A percentile compares a stretch with the other conserved stretches of the same genome.
These are phyloP conservation scores for Rhododendron griersonianum DNA, from an alignment of 148 eudicot species.

Conservation along the genomic window DNA sequence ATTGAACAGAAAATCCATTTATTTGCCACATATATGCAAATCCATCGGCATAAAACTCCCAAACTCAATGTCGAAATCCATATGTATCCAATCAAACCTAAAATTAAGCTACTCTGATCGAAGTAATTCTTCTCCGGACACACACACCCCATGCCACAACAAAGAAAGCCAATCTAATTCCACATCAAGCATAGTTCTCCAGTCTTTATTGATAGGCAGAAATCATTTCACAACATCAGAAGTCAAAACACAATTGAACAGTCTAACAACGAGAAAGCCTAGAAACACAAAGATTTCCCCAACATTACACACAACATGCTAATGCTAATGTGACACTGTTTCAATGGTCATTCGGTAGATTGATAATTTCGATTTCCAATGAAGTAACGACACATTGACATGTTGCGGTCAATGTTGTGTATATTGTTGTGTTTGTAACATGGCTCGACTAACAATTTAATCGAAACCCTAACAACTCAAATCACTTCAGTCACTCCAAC, in stretches of 20 bases:
- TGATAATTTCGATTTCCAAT: too few relatives aligned
- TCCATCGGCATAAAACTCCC: not conserved
- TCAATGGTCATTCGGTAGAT: too few relatives aligned
- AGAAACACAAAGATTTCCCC: too few relatives aligned
- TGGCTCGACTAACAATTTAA: too few relatives aligned
- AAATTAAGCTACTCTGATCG: not conserved
- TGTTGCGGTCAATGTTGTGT: too few relatives aligned
- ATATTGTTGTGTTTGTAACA: too few relatives aligned
- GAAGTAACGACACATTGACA: too few relatives aligned
- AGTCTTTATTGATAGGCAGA: not conserved
- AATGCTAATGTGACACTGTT: too few relatives aligned
- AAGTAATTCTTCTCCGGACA: not conserved
- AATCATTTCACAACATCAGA: not conserved
- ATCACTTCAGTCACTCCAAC: conserved; percentile 37
- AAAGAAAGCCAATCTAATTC: not conserved
- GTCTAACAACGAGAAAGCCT: too few relatives aligned
- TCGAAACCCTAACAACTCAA: not conserved
- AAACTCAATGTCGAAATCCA: not conserved
- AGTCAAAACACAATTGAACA: not conserved
- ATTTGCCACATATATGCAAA: not conserved
- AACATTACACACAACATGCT: too few relatives aligned
- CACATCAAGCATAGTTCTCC: not conserved
- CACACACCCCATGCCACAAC: not conserved
- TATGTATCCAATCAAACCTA: not conserved
- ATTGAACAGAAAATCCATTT: too few relatives aligned